Evolutionary conservation across 371 early-diverging fungal species (phyloP).

Genomic region (Aphelidium insulamus): DNA sequence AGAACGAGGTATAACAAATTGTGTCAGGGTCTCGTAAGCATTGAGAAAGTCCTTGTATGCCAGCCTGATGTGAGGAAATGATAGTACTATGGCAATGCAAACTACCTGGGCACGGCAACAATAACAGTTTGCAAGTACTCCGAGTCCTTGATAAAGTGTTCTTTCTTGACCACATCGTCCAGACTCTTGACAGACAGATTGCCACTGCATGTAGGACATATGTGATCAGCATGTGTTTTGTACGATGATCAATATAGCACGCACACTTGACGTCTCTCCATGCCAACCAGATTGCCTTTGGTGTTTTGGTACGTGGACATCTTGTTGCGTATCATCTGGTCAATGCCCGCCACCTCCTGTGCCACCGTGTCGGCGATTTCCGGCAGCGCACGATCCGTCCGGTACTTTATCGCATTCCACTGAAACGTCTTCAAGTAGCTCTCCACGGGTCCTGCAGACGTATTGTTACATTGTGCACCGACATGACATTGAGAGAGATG

Average conservation of each 20-base stretch:
- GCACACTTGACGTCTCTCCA: slow-evolving; percentile 63
- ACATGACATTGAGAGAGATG: not conserved
- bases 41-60: slow-evolving; percentile 51
- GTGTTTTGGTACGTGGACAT: slow-evolving; percentile 56
- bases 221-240: not conserved
- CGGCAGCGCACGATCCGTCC: slow-evolving; percentile 67
- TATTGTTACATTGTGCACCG: not conserved
- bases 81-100: not conserved
- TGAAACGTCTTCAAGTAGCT: slow-evolving; percentile 56
- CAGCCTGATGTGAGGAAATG: not conserved
- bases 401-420: slow-evolving; percentile 92
- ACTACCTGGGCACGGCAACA: slow-evolving; percentile 83
- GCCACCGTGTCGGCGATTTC: slow-evolving; percentile 53
- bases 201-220: slow-evolving; percentile 27
- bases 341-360: slow-evolving; percentile 48
- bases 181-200: slow-evolving; percentile 70
- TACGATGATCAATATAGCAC: not conserved
- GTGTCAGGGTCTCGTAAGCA: slow-evolving; percentile 65
- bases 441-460: slow-evolving; percentile 43
- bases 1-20: slow-evolving; percentile 90
- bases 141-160: slow-evolving; percentile 70
- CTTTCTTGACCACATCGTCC: slow-evolving; percentile 68
- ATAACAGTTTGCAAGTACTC: slow-evolving; percentile 75
- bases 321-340: slow-evolving; percentile 64
- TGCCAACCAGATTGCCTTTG: slow-evolving; percentile 44